Base-by-base conservation (phyloP, 257 asterid genomes). In the Lithospermum erythrorhizon region DNA sequence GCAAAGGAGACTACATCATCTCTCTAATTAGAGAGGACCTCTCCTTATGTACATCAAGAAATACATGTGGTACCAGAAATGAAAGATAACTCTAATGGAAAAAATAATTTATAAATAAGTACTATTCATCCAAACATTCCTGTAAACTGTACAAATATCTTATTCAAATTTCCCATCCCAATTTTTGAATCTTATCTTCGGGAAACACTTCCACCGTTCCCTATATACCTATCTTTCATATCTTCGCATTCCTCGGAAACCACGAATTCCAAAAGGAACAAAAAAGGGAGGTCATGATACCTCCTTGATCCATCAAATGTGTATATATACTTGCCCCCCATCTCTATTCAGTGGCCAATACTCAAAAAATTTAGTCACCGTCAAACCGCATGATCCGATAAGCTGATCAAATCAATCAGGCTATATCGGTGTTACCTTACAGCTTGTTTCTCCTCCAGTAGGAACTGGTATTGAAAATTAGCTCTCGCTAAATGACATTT, bases 111-210 rank as follows among this genome's bases (percentile, higher is more conserved):
- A 65, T 58, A 21, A 22, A 56, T 65, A 59, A 74, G 65, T 70
- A 65, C 56, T 62, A 62, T 37, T 58, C 63, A 62, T 69, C 63
- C 76, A 68, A 59, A 70, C 72, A 53, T 72, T 41, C 79, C 76
- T 79, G 73, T 78, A 68, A 70, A 25, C 83, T 87, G 88, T 90
- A 87, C 95, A 84, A 52, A 81, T 76, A 68, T 75, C 66, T 81
- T 81, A 84, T 79, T 85, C 73, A 71, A 82, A 75, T 76, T 74
- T 66, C 55, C 48, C 53, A 29, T 61, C 60, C 72, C 68, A 58
- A 45, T 66, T 77, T 73, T 79, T 75, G 63, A 84, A 75, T 81
- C 67, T 65, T 59, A 61, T 71, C 59, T 67, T 70, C 58, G 75
- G 76, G 74, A 60, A 73, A 64, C 55, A 66, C 67, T 65, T 65